These are phyloP conservation scores for Camillea tinctor DNA, from an alignment of 2,329 filamentous ascomycete genomes.

Conservation along the genomic window DNA sequence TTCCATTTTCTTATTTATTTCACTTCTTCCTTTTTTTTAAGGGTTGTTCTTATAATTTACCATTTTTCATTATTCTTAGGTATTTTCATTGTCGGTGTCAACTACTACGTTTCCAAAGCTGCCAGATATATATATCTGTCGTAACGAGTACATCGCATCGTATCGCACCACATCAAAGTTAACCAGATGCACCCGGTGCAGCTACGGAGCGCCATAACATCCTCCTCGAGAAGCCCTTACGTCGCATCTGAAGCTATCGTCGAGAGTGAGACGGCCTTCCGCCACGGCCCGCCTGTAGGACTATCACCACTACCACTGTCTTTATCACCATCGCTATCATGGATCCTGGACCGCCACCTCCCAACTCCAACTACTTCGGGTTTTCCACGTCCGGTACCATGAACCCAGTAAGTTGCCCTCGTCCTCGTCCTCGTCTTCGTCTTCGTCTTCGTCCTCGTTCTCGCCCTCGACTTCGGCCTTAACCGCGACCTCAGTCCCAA, in stretches of 20 bases:
- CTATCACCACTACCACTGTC: constrained; percentile 9
- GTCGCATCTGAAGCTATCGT: background rate
- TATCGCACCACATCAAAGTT: too few relatives aligned
- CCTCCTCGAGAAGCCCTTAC: background rate
- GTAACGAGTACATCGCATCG: too few relatives aligned
- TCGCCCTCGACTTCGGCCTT: background rate
- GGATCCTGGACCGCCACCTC: constrained; percentile 33
- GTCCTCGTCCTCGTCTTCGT: background rate
- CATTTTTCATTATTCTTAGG: too few relatives aligned
- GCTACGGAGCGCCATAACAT: background rate
- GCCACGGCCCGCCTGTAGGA: constrained; percentile 5
- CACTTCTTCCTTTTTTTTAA: too few relatives aligned
- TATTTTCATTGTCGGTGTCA: too few relatives aligned
- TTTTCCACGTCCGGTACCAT: constrained; percentile 33
- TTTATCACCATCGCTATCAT: constrained; percentile 23
- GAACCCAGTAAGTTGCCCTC: constrained; percentile 26
- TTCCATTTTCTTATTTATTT: too few relatives aligned
- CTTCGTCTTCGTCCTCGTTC: constrained; percentile 4
- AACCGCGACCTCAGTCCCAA: background rate
- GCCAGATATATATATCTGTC: too few relatives aligned
- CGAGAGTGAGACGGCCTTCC: constrained; percentile 3
- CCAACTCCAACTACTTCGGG: constrained; percentile 36
- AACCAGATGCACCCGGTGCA: background rate
- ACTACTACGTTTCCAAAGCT: too few relatives aligned
- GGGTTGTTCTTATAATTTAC: too few relatives aligned